Percentiles rank a stretch among this genome's conserved stretches.
Conservation (phyloP, 805 yeast genomes). For the Scheffersomyces spartinae region DNA sequence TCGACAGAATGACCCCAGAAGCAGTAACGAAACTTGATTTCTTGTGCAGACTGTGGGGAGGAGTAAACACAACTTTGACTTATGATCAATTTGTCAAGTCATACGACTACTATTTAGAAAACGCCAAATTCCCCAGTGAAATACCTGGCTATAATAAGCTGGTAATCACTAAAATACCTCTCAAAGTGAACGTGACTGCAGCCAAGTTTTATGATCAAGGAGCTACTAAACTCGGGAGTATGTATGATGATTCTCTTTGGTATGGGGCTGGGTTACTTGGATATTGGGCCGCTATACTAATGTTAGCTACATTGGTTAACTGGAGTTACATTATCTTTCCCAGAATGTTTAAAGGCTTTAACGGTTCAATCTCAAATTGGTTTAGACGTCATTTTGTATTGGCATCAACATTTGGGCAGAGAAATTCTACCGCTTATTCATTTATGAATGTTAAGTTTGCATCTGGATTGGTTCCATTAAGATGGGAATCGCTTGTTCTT, state of each 20-base stretch:
- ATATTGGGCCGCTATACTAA: slow-evolving; percentile 36
- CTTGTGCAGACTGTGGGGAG: too few relatives aligned
- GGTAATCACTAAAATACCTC: slow-evolving; percentile 11
- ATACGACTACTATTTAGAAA: slow-evolving; percentile 7
- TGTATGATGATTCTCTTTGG: slow-evolving; percentile 31
- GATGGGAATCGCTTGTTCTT: too few relatives aligned
- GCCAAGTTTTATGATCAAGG: slow-evolving; percentile 9
- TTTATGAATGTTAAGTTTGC: too few relatives aligned
- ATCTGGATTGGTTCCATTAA: too few relatives aligned
- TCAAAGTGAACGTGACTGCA: slow-evolving; percentile 15
- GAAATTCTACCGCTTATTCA: too few relatives aligned
- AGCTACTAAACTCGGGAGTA: slow-evolving; percentile 28
- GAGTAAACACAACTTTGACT: too few relatives aligned
- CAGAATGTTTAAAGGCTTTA: slow-evolving; percentile 12
- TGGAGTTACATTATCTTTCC: slow-evolving; percentile 32
- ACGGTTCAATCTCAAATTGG: slow-evolving; percentile 14
- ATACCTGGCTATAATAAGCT: slow-evolving; percentile 3
- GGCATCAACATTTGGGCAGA: too few relatives aligned
- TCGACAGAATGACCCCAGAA: too few relatives aligned
- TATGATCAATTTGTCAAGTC: too few relatives aligned
- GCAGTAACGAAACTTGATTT: too few relatives aligned
- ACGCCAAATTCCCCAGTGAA: slow-evolving; percentile 7
- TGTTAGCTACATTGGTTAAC: slow-evolving; percentile 29
- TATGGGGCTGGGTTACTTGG: slow-evolving; percentile 36
- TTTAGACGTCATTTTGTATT: too few relatives aligned